phyloP scores from a whole-genome alignment of 2,329 filamentous ascomycete genomes.

The Daldinia eschscholtzii region DNA sequence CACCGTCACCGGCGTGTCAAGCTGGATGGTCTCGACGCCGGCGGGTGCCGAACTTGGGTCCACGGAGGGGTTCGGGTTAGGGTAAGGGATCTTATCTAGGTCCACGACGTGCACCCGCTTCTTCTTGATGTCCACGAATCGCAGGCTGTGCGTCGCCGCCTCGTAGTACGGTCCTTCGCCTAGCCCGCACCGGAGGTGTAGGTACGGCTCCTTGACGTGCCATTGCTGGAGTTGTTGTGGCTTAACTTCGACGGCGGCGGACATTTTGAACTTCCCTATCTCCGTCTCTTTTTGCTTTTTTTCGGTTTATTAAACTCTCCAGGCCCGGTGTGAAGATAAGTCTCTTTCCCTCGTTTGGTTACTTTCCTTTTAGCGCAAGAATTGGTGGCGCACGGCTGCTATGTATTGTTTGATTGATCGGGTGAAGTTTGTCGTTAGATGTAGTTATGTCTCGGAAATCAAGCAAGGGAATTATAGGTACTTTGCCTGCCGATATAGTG shows the following conservation, averaged over 20 bases:
- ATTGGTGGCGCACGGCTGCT: not conserved
- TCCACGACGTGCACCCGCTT: constrained; percentile 79
- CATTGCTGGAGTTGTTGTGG: constrained; percentile 59
- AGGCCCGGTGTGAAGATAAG: not conserved
- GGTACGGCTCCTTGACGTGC: constrained; percentile 66
- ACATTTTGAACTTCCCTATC: constrained; percentile 50
- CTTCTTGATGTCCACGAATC: constrained; percentile 87
- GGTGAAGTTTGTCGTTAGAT: constrained; percentile 1
- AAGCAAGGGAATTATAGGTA: constrained; percentile 15
- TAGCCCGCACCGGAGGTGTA: constrained; percentile 74
- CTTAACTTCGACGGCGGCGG: constrained; percentile 38
- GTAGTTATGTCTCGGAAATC: constrained; percentile 27
- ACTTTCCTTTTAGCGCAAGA: constrained; percentile 4
- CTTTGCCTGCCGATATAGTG: constrained; percentile 22
- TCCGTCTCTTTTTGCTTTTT: not conserved
- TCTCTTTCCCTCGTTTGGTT: constrained; percentile 14
- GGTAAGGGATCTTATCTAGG: constrained; percentile 54
- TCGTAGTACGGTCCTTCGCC: constrained; percentile 84
- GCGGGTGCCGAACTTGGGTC: constrained; percentile 2
- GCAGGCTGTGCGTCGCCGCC: constrained; percentile 71
- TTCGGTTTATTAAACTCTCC: not conserved
- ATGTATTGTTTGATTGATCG: constrained; percentile 15
- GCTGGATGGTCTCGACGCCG: constrained; percentile 61
- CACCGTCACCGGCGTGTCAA: constrained; percentile 70
- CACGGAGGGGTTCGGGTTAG: constrained; percentile 59